A percentile compares a stretch with the other conserved stretches of the same genome.
These are phyloP conservation scores for Lactarius sanguifluus DNA, from an alignment of 768 basidiomycete genomes.

Conservation along the genomic window DNA sequence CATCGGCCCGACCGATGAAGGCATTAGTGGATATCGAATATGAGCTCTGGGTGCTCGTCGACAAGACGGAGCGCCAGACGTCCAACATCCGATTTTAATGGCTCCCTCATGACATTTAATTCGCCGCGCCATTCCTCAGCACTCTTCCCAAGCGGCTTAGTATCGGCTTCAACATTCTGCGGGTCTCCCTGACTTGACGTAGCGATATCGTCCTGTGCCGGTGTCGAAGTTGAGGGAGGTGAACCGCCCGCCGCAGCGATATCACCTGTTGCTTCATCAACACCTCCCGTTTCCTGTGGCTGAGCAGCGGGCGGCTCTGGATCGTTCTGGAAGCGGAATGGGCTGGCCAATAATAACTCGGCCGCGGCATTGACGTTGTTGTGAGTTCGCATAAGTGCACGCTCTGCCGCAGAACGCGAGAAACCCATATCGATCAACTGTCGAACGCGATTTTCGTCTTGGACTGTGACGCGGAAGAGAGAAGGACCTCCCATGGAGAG, in stretches of 20 bases:
- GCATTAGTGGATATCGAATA: conserved; percentile 86
- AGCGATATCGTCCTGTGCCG: conserved; percentile 35
- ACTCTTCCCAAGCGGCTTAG: conserved; percentile 42
- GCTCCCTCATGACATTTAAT: conserved; percentile 64
- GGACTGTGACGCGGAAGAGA: conserved; percentile 43
- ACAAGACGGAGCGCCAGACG: conserved; percentile 73
- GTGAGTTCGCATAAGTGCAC: conserved; percentile 77
- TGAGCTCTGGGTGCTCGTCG: conserved; percentile 82
- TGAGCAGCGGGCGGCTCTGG: conserved; percentile 45
- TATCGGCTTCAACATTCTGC: conserved; percentile 10
- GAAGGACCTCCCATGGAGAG: conserved; percentile 37
- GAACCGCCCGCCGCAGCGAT: conserved; percentile 17
- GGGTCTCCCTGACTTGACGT: conserved; percentile 21
- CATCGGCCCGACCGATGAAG: conserved; percentile 64
- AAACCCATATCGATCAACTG: conserved; percentile 98
- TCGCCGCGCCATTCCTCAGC: conserved; percentile 65
- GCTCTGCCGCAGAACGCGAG: conserved; percentile 80
- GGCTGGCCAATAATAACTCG: conserved; percentile 80
- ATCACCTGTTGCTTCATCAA: conserved; percentile 27
- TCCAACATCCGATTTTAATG: conserved; percentile 63
- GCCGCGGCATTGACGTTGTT: conserved; percentile 91
- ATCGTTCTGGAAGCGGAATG: conserved; percentile 73
- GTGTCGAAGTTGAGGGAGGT: conserved; percentile 33
- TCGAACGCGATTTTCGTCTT: conserved; percentile 76
- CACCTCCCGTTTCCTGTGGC: conserved; percentile 30